Conservation (phyloP, 257 asterid species). For the Solanum okadae region DNA sequence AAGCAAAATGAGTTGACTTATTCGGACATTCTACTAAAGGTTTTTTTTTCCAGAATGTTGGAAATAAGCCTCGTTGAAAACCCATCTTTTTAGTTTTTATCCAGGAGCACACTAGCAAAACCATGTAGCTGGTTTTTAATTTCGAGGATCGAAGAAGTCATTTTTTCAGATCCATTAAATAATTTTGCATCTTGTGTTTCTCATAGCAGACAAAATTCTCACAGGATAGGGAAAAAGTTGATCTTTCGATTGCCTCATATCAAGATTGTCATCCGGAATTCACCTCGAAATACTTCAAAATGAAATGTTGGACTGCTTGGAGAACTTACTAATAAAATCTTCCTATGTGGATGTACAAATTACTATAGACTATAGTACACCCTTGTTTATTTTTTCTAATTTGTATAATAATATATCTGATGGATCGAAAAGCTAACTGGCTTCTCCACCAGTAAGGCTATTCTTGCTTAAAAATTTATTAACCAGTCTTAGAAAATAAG, state of each 20-base stretch:
- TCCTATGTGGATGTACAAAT: background rate
- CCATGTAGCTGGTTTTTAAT: background rate
- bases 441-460: background rate
- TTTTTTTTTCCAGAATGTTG: background rate
- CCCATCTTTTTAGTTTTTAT: background rate
- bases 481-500: background rate
- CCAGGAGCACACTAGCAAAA: background rate
- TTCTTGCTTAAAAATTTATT: background rate
- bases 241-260: background rate
- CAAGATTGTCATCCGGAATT: background rate
- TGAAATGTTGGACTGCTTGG: background rate
- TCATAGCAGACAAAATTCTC: background rate
- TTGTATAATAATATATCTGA: background rate
- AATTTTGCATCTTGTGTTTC: background rate
- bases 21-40: background rate
- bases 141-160: background rate
- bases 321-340: background rate
- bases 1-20: background rate
- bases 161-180: background rate
- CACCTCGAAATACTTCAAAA: background rate
- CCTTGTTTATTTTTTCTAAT: background rate
- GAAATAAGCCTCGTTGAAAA: background rate
- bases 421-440: background rate
- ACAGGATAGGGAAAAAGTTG: background rate
- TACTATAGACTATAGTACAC: background rate